Conservation (phyloP, 345 rosid genomes). For the Noccaea caerulescens region DNA sequence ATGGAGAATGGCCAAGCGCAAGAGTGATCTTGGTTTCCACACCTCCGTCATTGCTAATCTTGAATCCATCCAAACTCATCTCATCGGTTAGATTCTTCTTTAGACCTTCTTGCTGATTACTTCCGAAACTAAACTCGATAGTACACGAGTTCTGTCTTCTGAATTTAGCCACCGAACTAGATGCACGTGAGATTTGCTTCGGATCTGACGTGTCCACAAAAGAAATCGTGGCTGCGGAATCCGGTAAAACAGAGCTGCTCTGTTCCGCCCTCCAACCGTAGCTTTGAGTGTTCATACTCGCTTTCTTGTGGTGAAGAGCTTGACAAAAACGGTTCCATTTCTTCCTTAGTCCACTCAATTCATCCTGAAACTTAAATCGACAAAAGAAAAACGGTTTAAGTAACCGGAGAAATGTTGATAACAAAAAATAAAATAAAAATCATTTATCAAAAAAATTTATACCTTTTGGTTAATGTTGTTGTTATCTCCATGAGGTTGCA, state of each 20-base stretch:
- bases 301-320: conserved; percentile 51
- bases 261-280: conserved; percentile 34
- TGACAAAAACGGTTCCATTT: conserved; percentile 80
- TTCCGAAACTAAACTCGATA: conserved; percentile 63
- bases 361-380: conserved; percentile 55
- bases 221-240: conserved; percentile 50
- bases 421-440: neutral
- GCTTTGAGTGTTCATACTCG: conserved; percentile 11
- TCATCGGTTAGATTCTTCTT: conserved; percentile 47
- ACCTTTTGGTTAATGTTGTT: conserved; percentile 59
- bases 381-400: conserved; percentile 7
- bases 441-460: neutral
- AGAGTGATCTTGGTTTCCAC: conserved; percentile 76
- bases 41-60: conserved; percentile 53
- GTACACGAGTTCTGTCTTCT: conserved; percentile 70
- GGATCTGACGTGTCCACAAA: conserved; percentile 49
- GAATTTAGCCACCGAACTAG: conserved; percentile 63
- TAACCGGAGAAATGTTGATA: neutral
- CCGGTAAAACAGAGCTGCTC: conserved; percentile 47
- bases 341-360: conserved; percentile 56
- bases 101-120: conserved; percentile 31
- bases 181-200: conserved; percentile 42
- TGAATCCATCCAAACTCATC: conserved; percentile 65
- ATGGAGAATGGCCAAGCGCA: conserved; percentile 66
- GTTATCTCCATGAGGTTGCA: conserved; percentile 53